Base-by-base conservation (phyloP, 2,329 filamentous ascomycete species). In the Lasiodiplodia gonubiensis region DNA sequence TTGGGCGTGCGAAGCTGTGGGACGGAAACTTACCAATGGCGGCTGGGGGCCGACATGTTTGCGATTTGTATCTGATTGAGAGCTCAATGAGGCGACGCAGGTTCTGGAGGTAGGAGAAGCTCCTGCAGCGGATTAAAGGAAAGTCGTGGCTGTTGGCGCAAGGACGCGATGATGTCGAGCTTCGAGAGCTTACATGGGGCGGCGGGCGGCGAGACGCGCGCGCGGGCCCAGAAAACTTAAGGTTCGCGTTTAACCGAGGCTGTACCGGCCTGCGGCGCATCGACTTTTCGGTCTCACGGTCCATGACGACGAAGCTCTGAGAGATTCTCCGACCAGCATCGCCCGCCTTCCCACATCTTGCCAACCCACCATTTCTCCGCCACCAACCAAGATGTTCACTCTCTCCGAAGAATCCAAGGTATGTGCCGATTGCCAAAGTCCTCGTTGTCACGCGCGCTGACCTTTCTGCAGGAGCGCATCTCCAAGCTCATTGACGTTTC, bases 401-500 rank as follows among this genome's bases (percentile, higher is more conserved):
- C 90, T 98, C 72, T 98, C 95, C 63, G 95, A 99, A 83, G 95
- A 99, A 85, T 93, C 94, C 78, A 98, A 98, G 91, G 94, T 97
- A 78, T 33, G 57, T 76, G 80, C 52, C 81, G 71, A 42, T 25
- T 25, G 7, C 35, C 64, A 66, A 21, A 2, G 4, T 2, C 8
- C 48, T 23, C 8, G 12, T 14, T 23, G 2, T 35, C 23, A 14
- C 21, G 23, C 12, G 27, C 37, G 7, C 57, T 67, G 37, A 67
- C 49, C 27, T 23, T n/a, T 6, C n/a, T 37, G 57, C 75, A 97
- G 94, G 95, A 99, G 90, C 93, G 95, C 86, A 97, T 99, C 82
- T 90, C 92, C 77, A 94, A 94, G 86, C 87, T 98, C 84, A 95
- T 99, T 80, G 95, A 98, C 82, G 85, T 97, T 80, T 95, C 93